Evolutionary conservation across 2,329 filamentous ascomycete species (phyloP).

Genomic region (Paecilomyces dactylethromorphus): DNA sequence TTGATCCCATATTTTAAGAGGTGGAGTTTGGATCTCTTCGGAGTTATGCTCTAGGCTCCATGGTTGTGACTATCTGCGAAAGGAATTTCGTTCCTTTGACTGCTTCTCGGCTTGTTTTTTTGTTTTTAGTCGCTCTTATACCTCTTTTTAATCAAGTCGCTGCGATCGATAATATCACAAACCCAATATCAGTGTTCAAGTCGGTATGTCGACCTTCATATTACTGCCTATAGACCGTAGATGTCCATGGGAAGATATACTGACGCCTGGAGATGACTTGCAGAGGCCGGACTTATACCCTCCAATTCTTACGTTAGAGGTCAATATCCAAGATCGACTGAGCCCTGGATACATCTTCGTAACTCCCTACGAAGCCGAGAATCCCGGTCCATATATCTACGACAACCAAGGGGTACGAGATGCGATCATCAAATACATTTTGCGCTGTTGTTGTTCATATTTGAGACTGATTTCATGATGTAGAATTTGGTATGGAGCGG

Average conservation of each 20-base stretch:
- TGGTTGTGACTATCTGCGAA: slow-evolving; percentile 4
- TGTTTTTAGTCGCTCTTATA: slow-evolving; percentile 2
- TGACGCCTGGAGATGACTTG: background rate
- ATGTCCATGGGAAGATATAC: background rate
- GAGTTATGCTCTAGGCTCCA: slow-evolving; percentile 7
- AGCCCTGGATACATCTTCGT: slow-evolving; percentile 47
- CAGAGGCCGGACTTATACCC: slow-evolving; percentile 35
- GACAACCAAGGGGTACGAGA: slow-evolving; percentile 40
- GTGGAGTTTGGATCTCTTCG: slow-evolving; percentile 1
- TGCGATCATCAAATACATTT: background rate
- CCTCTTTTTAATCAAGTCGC: slow-evolving; percentile 9
- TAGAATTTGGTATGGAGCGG: slow-evolving; percentile 47
- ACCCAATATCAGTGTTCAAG: slow-evolving; percentile 26
- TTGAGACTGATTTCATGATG: slow-evolving; percentile 7
- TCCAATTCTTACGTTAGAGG: slow-evolving; percentile 26
- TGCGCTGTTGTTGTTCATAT: background rate
- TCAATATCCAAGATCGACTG: slow-evolving; percentile 21
- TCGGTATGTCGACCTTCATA: slow-evolving; percentile 20
- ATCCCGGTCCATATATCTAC: slow-evolving; percentile 47
- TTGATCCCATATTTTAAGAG: background rate
- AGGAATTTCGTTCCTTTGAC: background rate
- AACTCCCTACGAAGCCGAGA: slow-evolving; percentile 43
- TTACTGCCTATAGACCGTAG: background rate
- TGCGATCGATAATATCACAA: slow-evolving; percentile 18
- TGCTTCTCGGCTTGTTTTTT: slow-evolving; percentile 1